Conservation (phyloP, 1,139 yeast species). For the Chernovozyma sophiae-reginae region DNA sequence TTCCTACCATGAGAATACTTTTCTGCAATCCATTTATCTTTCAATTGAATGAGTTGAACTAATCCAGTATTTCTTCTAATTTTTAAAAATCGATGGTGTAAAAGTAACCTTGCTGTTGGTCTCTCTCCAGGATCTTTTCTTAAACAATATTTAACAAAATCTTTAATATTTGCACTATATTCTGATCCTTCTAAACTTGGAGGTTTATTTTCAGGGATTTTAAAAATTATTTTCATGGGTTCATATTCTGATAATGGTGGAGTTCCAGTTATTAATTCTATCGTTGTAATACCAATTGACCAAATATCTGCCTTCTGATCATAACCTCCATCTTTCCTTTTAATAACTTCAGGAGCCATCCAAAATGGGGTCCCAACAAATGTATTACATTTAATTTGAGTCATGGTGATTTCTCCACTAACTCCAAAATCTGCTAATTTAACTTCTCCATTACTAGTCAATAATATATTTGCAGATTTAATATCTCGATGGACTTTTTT, state of each 20-base stretch:
- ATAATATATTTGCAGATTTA: slow-evolving; percentile 75
- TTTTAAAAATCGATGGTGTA: slow-evolving; percentile 45
- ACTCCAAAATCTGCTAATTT: slow-evolving; percentile 88
- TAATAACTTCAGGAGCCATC: slow-evolving; percentile 91
- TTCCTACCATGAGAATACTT: slow-evolving; percentile 9
- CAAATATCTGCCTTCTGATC: slow-evolving; percentile 82
- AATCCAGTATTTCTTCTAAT: slow-evolving; percentile 12
- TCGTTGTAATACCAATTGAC: slow-evolving; percentile 82
- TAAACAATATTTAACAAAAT: slow-evolving; percentile 58
- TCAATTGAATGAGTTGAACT: slow-evolving; percentile 18
- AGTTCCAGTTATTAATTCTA: slow-evolving; percentile 67
- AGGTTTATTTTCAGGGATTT: slow-evolving; percentile 66
- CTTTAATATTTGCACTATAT: slow-evolving; percentile 50
- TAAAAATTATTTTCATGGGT: slow-evolving; percentile 71
- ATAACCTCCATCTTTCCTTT: slow-evolving; percentile 49
- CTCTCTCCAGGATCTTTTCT: slow-evolving; percentile 53
- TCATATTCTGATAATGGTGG: slow-evolving; percentile 70
- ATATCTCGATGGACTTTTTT: slow-evolving; percentile 80
- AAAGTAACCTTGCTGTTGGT: slow-evolving; percentile 42
- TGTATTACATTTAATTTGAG: slow-evolving; percentile 57
- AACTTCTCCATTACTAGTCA: slow-evolving; percentile 58
- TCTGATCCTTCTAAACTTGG: slow-evolving; percentile 50
- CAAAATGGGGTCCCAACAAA: slow-evolving; percentile 90
- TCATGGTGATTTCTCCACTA: slow-evolving; percentile 69
- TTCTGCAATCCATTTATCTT: slow-evolving; percentile 19